These are phyloP conservation scores for Venturia carpophila DNA, from an alignment of 2,329 filamentous ascomycete genomes.

Conservation along the genomic window DNA sequence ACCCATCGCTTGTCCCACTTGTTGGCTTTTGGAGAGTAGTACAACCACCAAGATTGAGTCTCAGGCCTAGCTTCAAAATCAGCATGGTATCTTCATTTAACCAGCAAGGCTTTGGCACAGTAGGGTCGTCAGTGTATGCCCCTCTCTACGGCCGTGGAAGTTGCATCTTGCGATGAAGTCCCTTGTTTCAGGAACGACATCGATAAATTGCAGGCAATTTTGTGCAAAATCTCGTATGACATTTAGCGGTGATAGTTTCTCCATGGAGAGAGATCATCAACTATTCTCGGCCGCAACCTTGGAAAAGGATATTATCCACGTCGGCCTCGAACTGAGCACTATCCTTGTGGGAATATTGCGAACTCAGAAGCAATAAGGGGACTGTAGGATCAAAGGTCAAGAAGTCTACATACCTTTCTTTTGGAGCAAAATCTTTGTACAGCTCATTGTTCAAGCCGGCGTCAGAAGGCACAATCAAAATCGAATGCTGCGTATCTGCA, in stretches of 20 bases:
- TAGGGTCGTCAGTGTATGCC: background rate
- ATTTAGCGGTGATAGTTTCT: too few species aligned
- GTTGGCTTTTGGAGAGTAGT: constrained; percentile 71
- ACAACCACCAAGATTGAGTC: constrained; percentile 62
- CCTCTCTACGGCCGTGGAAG: background rate
- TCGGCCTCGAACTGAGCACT: background rate
- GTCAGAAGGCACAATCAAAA: constrained; percentile 13
- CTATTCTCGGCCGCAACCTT: too few species aligned
- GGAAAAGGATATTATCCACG: background rate
- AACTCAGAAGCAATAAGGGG: background rate
- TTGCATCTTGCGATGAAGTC: background rate
- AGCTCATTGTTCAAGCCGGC: constrained; percentile 41
- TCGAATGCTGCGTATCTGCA: constrained; percentile 51
- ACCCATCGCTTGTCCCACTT: constrained; percentile 86
- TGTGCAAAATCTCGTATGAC: too few species aligned
- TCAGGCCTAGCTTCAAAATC: constrained; percentile 40
- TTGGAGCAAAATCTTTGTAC: constrained; percentile 56
- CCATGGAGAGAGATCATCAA: too few species aligned
- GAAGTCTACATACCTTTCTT: constrained; percentile 31
- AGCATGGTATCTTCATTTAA: background rate
- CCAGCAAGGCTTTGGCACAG: background rate
- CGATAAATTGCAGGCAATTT: background rate
- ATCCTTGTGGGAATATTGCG: background rate
- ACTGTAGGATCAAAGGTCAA: background rate
- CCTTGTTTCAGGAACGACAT: background rate